Conservation (phyloP, 441 rosid species). For the Brassica hybrid region DNA sequence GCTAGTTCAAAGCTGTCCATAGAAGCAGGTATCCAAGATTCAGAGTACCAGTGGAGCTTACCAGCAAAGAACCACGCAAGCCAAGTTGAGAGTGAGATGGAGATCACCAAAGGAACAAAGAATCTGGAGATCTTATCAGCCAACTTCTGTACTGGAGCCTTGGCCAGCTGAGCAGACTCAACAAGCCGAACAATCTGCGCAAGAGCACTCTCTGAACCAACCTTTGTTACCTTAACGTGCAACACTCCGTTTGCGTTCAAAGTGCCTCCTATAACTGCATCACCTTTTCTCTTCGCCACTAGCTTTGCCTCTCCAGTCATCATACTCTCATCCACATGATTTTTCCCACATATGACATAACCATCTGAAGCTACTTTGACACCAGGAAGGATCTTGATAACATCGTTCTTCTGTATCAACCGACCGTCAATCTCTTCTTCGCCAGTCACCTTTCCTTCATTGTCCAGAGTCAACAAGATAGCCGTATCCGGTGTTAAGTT, state of each 20-base stretch:
- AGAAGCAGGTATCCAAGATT: slow-evolving; percentile 85
- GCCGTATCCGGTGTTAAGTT: slow-evolving; percentile 83
- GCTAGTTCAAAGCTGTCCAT: slow-evolving; percentile 94
- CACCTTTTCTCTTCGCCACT: slow-evolving; percentile 84
- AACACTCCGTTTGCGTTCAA: slow-evolving; percentile 88
- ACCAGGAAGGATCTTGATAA: slow-evolving; percentile 85
- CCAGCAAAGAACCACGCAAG: slow-evolving; percentile 88
- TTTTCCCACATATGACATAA: slow-evolving; percentile 85
- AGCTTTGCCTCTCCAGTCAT: slow-evolving; percentile 95
- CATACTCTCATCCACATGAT: slow-evolving; percentile 98
- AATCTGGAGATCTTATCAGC: slow-evolving; percentile 87
- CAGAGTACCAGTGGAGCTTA: slow-evolving; percentile 72
- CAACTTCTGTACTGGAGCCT: slow-evolving; percentile 96
- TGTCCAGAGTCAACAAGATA: slow-evolving; percentile 60
- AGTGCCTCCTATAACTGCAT: slow-evolving; percentile 89
- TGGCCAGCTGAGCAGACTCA: slow-evolving; percentile 93
- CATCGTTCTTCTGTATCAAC: slow-evolving; percentile 81
- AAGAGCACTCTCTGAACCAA: slow-evolving; percentile 94
- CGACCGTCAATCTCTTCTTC: slow-evolving; percentile 89
- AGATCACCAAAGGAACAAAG: slow-evolving; percentile 85
- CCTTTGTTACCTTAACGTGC: slow-evolving; percentile 75
- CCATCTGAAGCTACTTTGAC: slow-evolving; percentile 96
- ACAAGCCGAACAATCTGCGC: slow-evolving; percentile 93
- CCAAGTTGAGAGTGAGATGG: slow-evolving; percentile 81
- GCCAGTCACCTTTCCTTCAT: slow-evolving; percentile 61